Base-by-base conservation (phyloP, 768 basidiomycete genomes). In the Candolleomyces efflorescens region DNA sequence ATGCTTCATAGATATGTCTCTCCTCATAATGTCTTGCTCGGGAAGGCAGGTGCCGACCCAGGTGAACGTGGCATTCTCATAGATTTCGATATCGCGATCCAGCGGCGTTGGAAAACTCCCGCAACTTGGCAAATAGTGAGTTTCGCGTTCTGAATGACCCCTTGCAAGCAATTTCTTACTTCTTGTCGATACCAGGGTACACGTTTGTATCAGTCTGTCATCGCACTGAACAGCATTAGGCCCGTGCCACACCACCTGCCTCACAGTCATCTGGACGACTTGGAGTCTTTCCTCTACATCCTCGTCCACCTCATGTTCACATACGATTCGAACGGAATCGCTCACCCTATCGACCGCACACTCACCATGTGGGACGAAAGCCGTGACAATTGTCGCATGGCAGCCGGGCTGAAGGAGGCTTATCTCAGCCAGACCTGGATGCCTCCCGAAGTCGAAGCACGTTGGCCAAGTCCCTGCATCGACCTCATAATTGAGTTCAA, bases 301-400 rank as follows among this genome's bases (percentile, higher is more conserved):
- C 48, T 49, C 18, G 22, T 18, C 48, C n/a, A 49, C n/a, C 48
- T 49, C 24, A 5, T 49, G 10, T 22, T 23, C 9, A 11, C 11
- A 7, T 46, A 18, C 44, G 44, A 46, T 6, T 9, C 11, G 53
- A 44, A 70, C 69, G 50, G 89, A 4, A 74, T n/a, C n/a, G n/a
- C n/a, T n/a, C n/a, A n/a, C n/a, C n/a, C n/a, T n/a, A n/a, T n/a
- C n/a, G n/a, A n/a, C n/a, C n/a, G n/a, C n/a, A n/a, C n/a, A n/a
- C n/a, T n/a, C n/a, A n/a, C n/a, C n/a, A n/a, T n/a, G n/a, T n/a
- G n/a, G n/a, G n/a, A n/a, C n/a, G n/a, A n/a, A n/a, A n/a, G n/a
- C n/a, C n/a, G n/a, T n/a, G n/a, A n/a, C n/a, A n/a, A n/a, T n/a
- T n/a, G n/a, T n/a, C n/a, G n/a, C n/a, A n/a, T n/a, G n/a, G n/a